These are phyloP conservation scores for Xylariaceae sp. DNA, from an alignment of 2,329 filamentous ascomycete species.

Conservation along the genomic window DNA sequence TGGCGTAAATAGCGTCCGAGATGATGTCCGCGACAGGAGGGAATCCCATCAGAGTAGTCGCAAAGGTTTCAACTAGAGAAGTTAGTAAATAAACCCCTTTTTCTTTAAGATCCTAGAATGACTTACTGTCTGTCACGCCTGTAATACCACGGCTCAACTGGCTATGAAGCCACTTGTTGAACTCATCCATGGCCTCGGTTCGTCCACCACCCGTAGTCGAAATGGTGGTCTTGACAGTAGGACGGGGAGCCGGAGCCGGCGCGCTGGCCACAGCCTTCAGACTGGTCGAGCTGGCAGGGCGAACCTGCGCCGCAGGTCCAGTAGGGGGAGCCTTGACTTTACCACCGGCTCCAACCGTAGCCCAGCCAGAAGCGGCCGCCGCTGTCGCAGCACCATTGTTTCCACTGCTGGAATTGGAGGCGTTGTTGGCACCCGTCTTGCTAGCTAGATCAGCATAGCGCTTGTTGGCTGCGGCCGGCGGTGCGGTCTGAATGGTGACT, in stretches of 20 bases:
- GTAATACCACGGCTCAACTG: slow-evolving; percentile 70
- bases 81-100: too few species aligned
- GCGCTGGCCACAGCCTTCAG: slow-evolving; percentile 39
- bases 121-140: slow-evolving; percentile 49
- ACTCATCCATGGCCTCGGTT: slow-evolving; percentile 73
- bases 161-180: slow-evolving; percentile 84
- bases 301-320: slow-evolving; percentile 47
- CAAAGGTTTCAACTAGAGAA: slow-evolving; percentile 83
- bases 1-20: slow-evolving; percentile 81
- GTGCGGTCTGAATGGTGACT: slow-evolving; percentile 42
- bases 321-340: slow-evolving; percentile 78
- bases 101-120: too few species aligned
- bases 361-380: slow-evolving; percentile 64
- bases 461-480: slow-evolving; percentile 59
- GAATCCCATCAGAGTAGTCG: slow-evolving; percentile 67
- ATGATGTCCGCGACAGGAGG: slow-evolving; percentile 77
- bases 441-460: slow-evolving; percentile 91
- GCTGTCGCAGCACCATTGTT: slow-evolving; percentile 36
- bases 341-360: slow-evolving; percentile 87
- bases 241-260: slow-evolving; percentile 44
- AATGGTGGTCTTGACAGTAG: slow-evolving; percentile 45
- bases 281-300: slow-evolving; percentile 40
- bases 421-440: slow-evolving; percentile 48
- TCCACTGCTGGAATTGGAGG: slow-evolving; percentile 39
- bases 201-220: slow-evolving; percentile 41